Base-by-base conservation (phyloP, 2,329 filamentous ascomycete species). In the Sarocladium strictum region DNA sequence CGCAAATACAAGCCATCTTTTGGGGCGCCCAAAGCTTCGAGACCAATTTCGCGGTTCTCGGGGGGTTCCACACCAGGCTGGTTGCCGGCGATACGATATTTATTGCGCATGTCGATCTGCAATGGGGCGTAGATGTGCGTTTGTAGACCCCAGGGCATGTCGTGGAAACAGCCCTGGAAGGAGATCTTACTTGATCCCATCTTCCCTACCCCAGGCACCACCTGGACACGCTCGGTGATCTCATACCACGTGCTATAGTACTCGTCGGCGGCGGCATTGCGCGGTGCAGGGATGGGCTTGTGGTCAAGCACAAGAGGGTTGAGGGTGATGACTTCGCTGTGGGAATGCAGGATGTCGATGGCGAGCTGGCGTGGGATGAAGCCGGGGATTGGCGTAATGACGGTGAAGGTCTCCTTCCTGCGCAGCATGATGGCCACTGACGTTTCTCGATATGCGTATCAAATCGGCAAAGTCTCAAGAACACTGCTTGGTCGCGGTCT, bases 201-300 rank as follows among this genome's bases (percentile, higher is more conserved):
- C 68, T 75, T 82, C 60, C 85, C 85, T 54, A 87, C 71, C 32
- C 85, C 85, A 0, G 85, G 85, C 5, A 87, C 71, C 61, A 83
- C 81, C 65, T 87, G 84, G 57, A 89, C 84, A 62, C 83, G 79
- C 74, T 89, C 79, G 55, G 73, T 79, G 63, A 89, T 87, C 68
- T 88, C 84, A 67, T 89, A 89, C 85, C 85, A 89, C 27, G 85
- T 86, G 58, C 83, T 83, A 69, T 86, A 89, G 70, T 78, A 89
- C 68, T 89, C 85, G 68, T 89, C 85, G 60, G 83, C 73, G 55
- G 82, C 78, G 59, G 85, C 84, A 69, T 85, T 76, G 69, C 83
- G 84, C 26, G 85, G 85, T 1, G 85, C 83, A 53, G 83, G 74
- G 65, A 87, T 85, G 56, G 82, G 71, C 59, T 81, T 80, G 71